Conservation (phyloP, 2,329 filamentous ascomycete genomes). For the Zymoseptoria ardabiliae region DNA sequence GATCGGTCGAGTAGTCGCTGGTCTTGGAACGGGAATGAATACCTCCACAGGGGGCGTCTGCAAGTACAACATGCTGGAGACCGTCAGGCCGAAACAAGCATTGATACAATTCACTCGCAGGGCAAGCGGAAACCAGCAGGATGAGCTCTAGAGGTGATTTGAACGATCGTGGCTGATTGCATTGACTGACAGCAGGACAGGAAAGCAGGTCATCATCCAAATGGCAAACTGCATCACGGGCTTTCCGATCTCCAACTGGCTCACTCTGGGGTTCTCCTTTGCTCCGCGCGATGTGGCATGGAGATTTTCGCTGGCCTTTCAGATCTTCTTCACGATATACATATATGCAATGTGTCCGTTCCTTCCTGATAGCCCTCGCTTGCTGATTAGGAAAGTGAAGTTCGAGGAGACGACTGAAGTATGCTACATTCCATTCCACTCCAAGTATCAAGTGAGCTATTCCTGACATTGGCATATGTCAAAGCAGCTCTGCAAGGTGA, state of each 20-base stretch:
- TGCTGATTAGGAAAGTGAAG: conserved; percentile 47
- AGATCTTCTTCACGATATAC: conserved; percentile 47
- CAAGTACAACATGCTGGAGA: not conserved
- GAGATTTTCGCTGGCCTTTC: conserved; percentile 49
- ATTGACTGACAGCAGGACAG: too few relatives aligned
- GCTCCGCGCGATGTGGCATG: conserved; percentile 42
- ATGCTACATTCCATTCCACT: not conserved
- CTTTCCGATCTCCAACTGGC: conserved; percentile 44
- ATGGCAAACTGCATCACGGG: conserved; percentile 46
- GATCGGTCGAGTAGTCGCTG: conserved; percentile 40
- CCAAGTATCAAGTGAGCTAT: not conserved
- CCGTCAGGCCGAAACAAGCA: not conserved
- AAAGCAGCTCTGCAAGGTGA: conserved; percentile 41
- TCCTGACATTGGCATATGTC: conserved; percentile 22
- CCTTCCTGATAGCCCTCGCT: conserved; percentile 31
- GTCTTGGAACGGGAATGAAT: conserved; percentile 42
- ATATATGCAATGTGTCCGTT: conserved; percentile 31
- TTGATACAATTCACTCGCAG: not conserved
- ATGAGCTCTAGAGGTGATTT: conserved; percentile 35
- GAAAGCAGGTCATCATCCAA: conserved; percentile 46
- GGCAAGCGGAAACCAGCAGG: conserved; percentile 45
- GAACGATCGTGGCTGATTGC: too few relatives aligned
- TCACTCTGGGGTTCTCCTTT: conserved; percentile 38
- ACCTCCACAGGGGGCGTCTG: conserved; percentile 44
- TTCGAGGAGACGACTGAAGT: conserved; percentile 42